Base-by-base conservation (phyloP, 225 moss, liverwort and hornwort genomes). In the Pseudisothecium myosuroides region DNA sequence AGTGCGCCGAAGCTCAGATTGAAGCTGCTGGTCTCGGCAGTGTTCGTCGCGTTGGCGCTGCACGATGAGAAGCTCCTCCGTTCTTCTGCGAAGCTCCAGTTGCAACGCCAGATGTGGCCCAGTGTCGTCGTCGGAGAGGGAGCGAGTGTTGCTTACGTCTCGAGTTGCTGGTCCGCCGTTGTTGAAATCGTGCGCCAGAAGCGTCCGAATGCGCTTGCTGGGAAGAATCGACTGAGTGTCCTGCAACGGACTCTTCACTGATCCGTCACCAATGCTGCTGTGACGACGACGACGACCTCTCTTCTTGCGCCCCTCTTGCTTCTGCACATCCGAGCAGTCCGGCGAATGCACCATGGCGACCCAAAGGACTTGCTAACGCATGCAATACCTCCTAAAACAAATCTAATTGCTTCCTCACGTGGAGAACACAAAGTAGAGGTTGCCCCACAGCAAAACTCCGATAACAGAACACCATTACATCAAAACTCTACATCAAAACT, bases 341-440 rank as follows among this genome's bases (percentile, higher is more conserved):
- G 88, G 93, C 89, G 93, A 89, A 83, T 91, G 89, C 89, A 88
- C 93, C 93, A 93, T 93, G 43, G 78, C 90, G 84, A 43, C 61
- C n/a, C n/a, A 52, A 58, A 68, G 14, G 41, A 86, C 64, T 87
- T 28, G 29, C 88, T 61, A 58, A 45, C 77, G 21, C 60, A 77
- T 36, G 29, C 67, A 69, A 28, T 59, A 76, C 68, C 78, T 36
- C 73, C 32, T 55, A 82, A 49, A 68, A 69, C 71, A 41, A 36
- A 61, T 27, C 41, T 26, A 80, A 69, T 52, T 32, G 28, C 55
- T 76, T 63, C 76, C 62, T 60, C 74, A 55, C 32, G 52, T 49
- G 66, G 55, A 13, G 18, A 71, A 74, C 27, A 31, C 28, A 59
- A 80, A 64, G 55, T 76, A 28, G 60, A 55, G 55, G 77, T 65